Evolutionary conservation across 371 early-diverging fungal genomes (phyloP), one percentile per base, ranked within the genome.

Genomic region (Aphelidium insulamus): DNA sequence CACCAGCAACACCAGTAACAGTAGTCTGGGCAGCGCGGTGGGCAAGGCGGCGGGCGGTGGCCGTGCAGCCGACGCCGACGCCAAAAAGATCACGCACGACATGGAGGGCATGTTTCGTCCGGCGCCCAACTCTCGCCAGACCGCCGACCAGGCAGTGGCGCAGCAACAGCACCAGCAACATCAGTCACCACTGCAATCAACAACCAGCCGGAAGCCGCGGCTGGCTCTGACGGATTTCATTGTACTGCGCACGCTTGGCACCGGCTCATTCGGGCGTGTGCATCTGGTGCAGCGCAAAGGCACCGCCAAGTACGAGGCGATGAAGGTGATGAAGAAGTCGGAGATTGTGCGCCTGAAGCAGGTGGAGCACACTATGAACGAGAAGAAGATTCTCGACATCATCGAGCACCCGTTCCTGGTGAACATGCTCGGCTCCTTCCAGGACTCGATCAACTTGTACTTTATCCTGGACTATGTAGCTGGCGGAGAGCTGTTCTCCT

Each of bases 401-500:
- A 72, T 88, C 18, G 65, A 72, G 15, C 77, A 78, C 49, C 88
- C 90, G 11, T 98, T 95, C 51, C 76, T 97, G 45, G 91, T 95
- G 32, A 81, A 77, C 48, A 55, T 88, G 65, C 54, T 57, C 36
- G 62, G 67, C 48, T 85, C 86, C 12, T 88, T 95, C 49, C 88
- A 94, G 52, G 82, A 92, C 52, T 62, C 72, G 16, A 50, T 54
- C 34, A 73, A 80, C 41, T 57, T 97, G 26, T 95, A 77, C 49
- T 77, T 98, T 77, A 64, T 97, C 21, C 62, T 88, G 55, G 98
- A 97, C 56, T 98, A 87, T 49, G 90, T 97, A 18, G 73, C 71
- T 26, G 91, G 94, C 31, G 91, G 90, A 17, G 91, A 92, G 50
- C 55, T 98, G 41, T 97, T 98, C 57, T 74, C 83, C 32, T 88